Conservation (phyloP, 305 asterid species). For the Fraxinus baroniana region DNA sequence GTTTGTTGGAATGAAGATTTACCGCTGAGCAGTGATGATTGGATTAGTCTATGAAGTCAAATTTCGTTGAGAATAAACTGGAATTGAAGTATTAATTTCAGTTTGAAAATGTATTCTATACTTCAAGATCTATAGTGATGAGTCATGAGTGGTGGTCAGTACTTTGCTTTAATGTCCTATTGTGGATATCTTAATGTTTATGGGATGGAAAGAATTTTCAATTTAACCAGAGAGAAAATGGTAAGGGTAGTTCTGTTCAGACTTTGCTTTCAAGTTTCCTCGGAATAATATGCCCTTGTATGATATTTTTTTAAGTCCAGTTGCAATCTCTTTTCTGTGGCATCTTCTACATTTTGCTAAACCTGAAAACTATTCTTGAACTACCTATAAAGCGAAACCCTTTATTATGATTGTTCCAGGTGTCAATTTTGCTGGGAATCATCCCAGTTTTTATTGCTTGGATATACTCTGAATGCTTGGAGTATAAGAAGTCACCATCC, state of each 20-base stretch:
- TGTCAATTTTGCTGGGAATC: slow-evolving; percentile 84
- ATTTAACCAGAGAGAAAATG: background rate
- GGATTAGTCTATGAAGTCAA: background rate
- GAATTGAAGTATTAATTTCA: background rate
- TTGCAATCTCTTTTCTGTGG: slow-evolving; percentile 8
- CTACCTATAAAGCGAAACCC: background rate
- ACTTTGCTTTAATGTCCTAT: background rate
- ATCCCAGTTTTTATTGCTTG: slow-evolving; percentile 76
- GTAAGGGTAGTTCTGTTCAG: background rate
- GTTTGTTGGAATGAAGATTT: background rate
- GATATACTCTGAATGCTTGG: slow-evolving; percentile 86
- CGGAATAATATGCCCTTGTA: background rate
- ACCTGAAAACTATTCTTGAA: slow-evolving; percentile 4
- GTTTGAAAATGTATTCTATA: background rate
- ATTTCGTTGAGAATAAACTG: background rate
- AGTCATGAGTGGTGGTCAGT: background rate
- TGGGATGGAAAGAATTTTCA: background rate
- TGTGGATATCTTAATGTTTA: background rate
- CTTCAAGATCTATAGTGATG: slow-evolving; percentile 1
- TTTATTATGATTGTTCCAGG: slow-evolving; percentile 45
- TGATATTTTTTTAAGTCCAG: background rate
- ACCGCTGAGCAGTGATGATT: background rate
- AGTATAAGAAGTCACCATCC: slow-evolving; percentile 57
- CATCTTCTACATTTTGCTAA: slow-evolving; percentile 6
- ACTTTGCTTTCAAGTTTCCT: background rate